phyloP scores from a whole-genome alignment of 1,139 yeast genomes.

The Geotrichum cucujoidarum region DNA sequence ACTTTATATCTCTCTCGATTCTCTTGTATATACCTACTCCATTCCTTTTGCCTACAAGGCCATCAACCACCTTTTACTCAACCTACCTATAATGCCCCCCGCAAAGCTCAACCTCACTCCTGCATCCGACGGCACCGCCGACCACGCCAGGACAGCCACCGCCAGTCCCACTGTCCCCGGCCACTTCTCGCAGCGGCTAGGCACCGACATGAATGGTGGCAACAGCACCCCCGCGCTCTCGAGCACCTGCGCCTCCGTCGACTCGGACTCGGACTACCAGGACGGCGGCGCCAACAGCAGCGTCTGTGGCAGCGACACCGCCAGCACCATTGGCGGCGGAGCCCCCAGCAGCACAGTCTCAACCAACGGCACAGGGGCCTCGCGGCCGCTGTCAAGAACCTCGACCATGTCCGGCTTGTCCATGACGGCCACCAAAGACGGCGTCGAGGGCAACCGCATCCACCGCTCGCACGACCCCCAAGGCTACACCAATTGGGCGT shows the following conservation, averaged over 20 bases:
- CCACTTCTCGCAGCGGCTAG: not conserved
- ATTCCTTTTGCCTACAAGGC: not conserved
- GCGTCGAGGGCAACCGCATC: constrained; percentile 58
- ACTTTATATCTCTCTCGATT: not conserved
- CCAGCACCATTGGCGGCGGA: constrained; percentile 10
- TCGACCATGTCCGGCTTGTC: constrained; percentile 63
- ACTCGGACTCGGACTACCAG: constrained; percentile 36
- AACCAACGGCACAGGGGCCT: constrained; percentile 29
- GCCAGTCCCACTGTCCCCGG: constrained; percentile 1
- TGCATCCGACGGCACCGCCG: not conserved
- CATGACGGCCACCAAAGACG: constrained; percentile 69
- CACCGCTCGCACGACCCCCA: constrained; percentile 45
- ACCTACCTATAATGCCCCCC: not conserved
- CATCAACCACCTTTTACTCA: no score
- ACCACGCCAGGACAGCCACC: not conserved
- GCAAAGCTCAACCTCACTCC: constrained; percentile 5
- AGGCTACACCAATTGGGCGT: constrained; percentile 28
- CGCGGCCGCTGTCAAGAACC: constrained; percentile 56
- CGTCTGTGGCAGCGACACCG: constrained; percentile 8
- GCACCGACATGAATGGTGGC: no score
- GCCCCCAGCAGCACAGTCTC: constrained; percentile 12
- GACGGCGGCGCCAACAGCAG: constrained; percentile 15
- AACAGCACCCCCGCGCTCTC: not conserved
- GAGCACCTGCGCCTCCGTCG: constrained; percentile 33
- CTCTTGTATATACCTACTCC: not conserved